Evolutionary conservation across 106 monocot species (phyloP), one percentile per base, ranked within the genome.

Genomic region (Cymbidium sinense): DNA sequence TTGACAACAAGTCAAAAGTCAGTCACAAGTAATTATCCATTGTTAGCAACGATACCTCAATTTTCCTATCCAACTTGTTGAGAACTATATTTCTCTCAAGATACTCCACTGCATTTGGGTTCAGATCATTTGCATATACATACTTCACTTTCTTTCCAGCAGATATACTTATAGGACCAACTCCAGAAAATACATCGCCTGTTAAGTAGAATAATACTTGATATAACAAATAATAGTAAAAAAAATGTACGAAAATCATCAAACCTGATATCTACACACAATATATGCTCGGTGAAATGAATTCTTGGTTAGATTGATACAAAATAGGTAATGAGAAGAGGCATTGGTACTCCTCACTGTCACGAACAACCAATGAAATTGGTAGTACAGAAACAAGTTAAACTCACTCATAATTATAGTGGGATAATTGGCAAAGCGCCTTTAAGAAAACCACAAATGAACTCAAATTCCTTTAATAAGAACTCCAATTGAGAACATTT

Each of bases 141-240:
- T 87, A 78, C 75, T 87, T 92, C 44, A 95, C 99, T 78, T 91
- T 95, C 82, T 87, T 99, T 37, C 92, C 94, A 31, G 99, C 94
- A 69, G 83, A 90, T 77, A 99, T 85, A 70, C 95, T 85, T 79
- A 99, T 86, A 17, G 99, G 99, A 34, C 99, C 99, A 86, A 85
- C 94, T 55, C 99, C 94, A 80, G 99, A 82, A 69, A 99, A 95
- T 76, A 99, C 94, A 84, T 99, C 99, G 85, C 96, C 93, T 98
- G 82, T 74, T 64, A 75, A 64, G 43, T 75, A 25, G 44, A 37
- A 64, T 43, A 74, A 64, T 31, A 23, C 18, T 37, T 21, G 35
- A 70, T 17, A 64, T 64, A 71, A 39, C 21, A 20, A 39, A 39
- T 37, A n/a, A 71, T 8, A 35, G 39, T 7, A 71, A 17, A 21